Evolutionary conservation across 768 basidiomycete species (phyloP), one percentile per base, ranked within the genome.

Genomic region (Boletus pseudopeckii): DNA sequence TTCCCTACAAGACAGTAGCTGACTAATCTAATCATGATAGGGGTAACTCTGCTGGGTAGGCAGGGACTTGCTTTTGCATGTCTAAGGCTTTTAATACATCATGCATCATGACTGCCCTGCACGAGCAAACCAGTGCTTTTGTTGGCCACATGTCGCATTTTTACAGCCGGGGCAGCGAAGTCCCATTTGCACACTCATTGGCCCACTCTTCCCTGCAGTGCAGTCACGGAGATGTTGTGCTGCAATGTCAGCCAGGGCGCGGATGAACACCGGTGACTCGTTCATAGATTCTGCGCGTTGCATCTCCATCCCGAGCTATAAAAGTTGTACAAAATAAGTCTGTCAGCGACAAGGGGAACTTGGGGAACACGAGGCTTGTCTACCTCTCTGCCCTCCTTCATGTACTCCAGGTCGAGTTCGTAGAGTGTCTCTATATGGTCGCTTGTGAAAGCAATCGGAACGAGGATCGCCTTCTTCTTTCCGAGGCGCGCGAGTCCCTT

Each of bases 341-440:
- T 42, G 34, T 53, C 36, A 60, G 50, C 38, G 4, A 37, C 26
- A 5, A 22, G 38, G 20, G 26, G 6, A 11, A 20, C 30, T 33
- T 26, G 20, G 2, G 50, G 45, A 13, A 47, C 7, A 17, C 41
- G 11, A 46, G 20, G 26, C 3, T 3, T n/a, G 66, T 82, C 66
- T 62, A 94, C 94, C 83, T 96, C 86, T 68, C 80, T 80, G 9
- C 90, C 97, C 72, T 98, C 95, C 72, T 85, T 86, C 53, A 80
- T 80, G 65, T 98, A 97, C 70, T 99, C 97, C 49, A 95, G 70
- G 70, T 99, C 97, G 46, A 98, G 79, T 74, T 99, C 97, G 64
- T 90, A 98, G 46, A 99, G 77, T 22, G 97, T 99, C 77, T 99
- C 97, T 64, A 99, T 98, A 69, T 99, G 97, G 72, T 99, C 97